These are phyloP conservation scores for Boletus speciosus DNA, from an alignment of 768 basidiomycete genomes.

Conservation along the genomic window DNA sequence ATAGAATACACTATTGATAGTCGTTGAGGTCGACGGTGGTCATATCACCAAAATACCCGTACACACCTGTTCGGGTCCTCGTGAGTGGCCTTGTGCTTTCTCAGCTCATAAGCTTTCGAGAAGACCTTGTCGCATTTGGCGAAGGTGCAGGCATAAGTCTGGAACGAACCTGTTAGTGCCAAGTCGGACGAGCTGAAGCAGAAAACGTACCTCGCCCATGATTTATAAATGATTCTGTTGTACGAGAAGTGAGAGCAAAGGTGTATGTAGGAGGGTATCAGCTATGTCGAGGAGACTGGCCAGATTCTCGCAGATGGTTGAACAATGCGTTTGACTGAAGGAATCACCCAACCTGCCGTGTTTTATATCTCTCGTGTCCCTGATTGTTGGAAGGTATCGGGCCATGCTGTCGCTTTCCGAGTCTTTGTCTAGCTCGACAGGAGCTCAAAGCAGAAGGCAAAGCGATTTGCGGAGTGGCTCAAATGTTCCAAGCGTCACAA, in stretches of 20 bases:
- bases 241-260: neutral
- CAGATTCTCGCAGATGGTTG: slow-evolving; percentile 13
- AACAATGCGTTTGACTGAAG: neutral
- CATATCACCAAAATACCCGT: too few species aligned
- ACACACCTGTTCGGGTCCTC: slow-evolving; percentile 10
- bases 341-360: too few species aligned
- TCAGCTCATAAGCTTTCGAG: slow-evolving; percentile 16
- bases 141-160: slow-evolving; percentile 16
- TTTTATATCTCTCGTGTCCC: slow-evolving; percentile 13
- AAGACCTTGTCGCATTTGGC: slow-evolving; percentile 13
- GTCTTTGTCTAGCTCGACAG: neutral
- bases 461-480: neutral
- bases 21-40: neutral
- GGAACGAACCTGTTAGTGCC: neutral
- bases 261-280: neutral
- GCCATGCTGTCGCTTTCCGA: neutral
- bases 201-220: slow-evolving; percentile 13
- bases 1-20: slow-evolving; percentile 10
- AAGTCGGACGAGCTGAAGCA: neutral
- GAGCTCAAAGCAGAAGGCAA: slow-evolving; percentile 10
- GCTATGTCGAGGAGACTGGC: slow-evolving; percentile 13
- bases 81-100: slow-evolving; percentile 21
- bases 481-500: slow-evolving; percentile 2
- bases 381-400: slow-evolving; percentile 3
- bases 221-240: neutral